Conservation (phyloP, 306 rosid genomes). For the Cicer pinnatifidum region DNA sequence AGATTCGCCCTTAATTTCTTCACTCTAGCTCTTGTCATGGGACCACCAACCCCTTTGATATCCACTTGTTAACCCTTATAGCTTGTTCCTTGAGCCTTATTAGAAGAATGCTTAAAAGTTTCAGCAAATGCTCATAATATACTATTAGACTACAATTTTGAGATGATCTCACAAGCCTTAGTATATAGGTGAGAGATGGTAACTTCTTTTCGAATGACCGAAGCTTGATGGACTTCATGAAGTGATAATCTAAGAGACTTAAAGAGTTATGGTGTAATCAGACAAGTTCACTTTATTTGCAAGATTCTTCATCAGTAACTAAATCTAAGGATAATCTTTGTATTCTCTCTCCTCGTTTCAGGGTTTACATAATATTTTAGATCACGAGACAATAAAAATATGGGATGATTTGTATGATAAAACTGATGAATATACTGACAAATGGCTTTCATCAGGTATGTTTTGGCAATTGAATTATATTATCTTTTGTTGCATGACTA, state of each 20-base stretch:
- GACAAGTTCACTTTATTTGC: conserved; percentile 33
- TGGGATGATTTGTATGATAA: conserved; percentile 78
- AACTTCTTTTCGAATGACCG: conserved; percentile 25
- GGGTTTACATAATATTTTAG: conserved; percentile 76
- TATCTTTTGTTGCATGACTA: conserved; percentile 26
- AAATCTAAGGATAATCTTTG: conserved; percentile 39
- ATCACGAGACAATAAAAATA: conserved; percentile 55
- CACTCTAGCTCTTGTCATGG: too few species aligned
- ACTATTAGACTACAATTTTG: conserved; percentile 6
- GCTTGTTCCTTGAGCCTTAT: too few species aligned
- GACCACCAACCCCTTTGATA: too few species aligned
- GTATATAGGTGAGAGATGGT: conserved; percentile 32
- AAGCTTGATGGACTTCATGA: conserved; percentile 33
- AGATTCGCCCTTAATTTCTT: too few species aligned
- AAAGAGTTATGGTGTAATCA: conserved; percentile 28
- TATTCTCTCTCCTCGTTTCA: conserved; percentile 47
- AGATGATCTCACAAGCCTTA: conserved; percentile 7
- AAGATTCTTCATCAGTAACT: conserved; percentile 18
- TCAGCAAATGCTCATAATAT: conserved; percentile 8
- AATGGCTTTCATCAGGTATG: conserved; percentile 93
- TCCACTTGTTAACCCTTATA: too few species aligned
- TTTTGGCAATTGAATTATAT: conserved; percentile 31
- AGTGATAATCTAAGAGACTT: conserved; percentile 27
- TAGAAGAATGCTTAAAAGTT: background rate
- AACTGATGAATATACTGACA: conserved; percentile 86